Base-by-base conservation (phyloP, 371 early-diverging fungal species). In the Catenaria anguillulae region DNA sequence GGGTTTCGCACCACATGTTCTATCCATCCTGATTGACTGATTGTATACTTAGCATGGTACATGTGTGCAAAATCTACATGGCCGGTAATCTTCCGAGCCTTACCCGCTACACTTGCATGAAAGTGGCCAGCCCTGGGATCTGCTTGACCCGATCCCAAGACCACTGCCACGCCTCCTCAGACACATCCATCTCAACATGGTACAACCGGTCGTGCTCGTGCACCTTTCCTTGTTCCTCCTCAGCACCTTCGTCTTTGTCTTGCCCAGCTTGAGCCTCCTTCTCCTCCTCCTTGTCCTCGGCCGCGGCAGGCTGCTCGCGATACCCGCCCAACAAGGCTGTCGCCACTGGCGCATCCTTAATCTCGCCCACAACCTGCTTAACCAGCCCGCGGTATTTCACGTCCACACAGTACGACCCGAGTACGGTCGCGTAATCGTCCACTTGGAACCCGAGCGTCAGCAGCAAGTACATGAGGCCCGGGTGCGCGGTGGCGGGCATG, bases 371-470 rank as follows among this genome's bases (percentile, higher is more conserved):
- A 4, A 50, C 52, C 29, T 29, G 52, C 21, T 8, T 13, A 26
- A 31, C 29, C 15, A 24, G 52, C 10, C 52, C 52, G 52, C 52
- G 52, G 29, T 29, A 50, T 31, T 23, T 15, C 15, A 50, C 52
- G 52, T 50, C 52, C 29, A 50, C 52, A 23, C 13, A 26, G 13
- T 29, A 31, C 52, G 50, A 26, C 26, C 52, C 29, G 26, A 50
- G 29, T 17, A 50, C 10, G 0, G 29, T 29, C 13, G 26, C 52
- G 29, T 29, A 50, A 2, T 24, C 31, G 31, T 50, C 52, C 15
- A 50, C 29, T 31, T 50, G 52, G 52, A 50, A 50, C 52, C 52
- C 52, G 31, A 50, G 29, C 52, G 52, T 29, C 52, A 50, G 26
- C 52, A 50, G 29, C 52, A 29, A 4, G 29, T 50, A 50, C 15